phyloP scores from a whole-genome alignment of 805 yeast genomes.

The Yarrowia divulgata region DNA sequence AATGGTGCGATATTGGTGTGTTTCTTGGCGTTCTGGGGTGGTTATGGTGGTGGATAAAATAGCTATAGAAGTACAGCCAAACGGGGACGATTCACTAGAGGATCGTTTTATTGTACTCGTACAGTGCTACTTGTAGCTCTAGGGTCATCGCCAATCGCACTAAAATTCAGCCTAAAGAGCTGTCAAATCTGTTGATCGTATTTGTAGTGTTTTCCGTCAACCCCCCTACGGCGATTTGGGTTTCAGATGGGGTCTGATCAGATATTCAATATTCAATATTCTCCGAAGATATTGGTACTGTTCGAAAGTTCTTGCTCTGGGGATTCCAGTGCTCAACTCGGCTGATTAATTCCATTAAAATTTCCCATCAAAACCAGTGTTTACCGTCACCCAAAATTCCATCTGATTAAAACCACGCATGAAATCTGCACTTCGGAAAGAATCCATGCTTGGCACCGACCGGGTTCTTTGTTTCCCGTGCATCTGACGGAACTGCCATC shows the following conservation, averaged over 20 bases:
- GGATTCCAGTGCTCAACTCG: neutral
- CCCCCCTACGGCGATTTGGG: neutral
- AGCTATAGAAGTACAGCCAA: no score
- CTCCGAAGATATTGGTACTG: neutral
- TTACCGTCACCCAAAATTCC: neutral
- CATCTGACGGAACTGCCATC: slow-evolving; percentile 1
- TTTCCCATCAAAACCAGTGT: no score
- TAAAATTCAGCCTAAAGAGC: neutral
- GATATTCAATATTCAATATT: no score
- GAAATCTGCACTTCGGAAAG: neutral
- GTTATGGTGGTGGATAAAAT: no score
- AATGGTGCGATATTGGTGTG: slow-evolving; percentile 1
- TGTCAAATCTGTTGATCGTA: neutral
- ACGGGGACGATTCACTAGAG: no score
- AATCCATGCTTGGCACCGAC: slow-evolving; percentile 37
- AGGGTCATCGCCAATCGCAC: neutral
- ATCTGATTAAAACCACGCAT: neutral
- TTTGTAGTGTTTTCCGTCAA: no score
- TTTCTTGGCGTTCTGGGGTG: neutral
- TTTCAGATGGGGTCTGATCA: neutral
- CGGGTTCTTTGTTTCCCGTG: neutral
- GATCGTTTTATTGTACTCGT: no score
- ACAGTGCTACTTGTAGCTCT: no score
- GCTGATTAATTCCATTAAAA: neutral
- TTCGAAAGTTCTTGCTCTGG: neutral